Evolutionary conservation across 257 asterid genomes (phyloP), one percentile per base, ranked within the genome.

Genomic region (Avicennia marina): DNA sequence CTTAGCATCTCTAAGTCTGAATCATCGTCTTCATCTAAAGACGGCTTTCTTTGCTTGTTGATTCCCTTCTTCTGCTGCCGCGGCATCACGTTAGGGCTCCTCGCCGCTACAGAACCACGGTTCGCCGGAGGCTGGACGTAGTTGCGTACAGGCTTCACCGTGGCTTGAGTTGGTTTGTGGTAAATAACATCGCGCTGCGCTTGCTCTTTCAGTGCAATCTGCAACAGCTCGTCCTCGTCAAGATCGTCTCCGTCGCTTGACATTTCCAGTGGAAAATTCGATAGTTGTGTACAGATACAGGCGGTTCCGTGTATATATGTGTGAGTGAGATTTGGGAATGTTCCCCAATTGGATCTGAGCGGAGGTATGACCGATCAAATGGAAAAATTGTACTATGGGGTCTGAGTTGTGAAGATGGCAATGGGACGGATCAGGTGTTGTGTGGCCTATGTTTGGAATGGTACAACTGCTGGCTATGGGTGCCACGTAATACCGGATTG

Each of bases 1-100:
- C 98, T 91, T 66, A 91, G 82, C 94, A 91, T 62, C 75, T 91
- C 98, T 20, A 91, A 94, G 65, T 91, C 98, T 43, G 98, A 91
- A 70, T 91, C 98, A 18, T 91, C 96, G 53, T 88, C 96, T 36
- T 87, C 95, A 13, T 84, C 94, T 63, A 72, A 44, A 21, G 81
- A 40, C 45, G 58, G 73, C 36, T 69, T 75, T 56, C 69, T 70
- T 40, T 71, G 75, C 65, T 75, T 76, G 36, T 42, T 61, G 29
- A 2, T 4, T 55, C 68, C 78, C 73, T 73, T 73, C 70, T 72
- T 73, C 71, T 68, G 82, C 70, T 64, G 79, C 77, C 56, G 64
- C 79, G 60, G 18, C 69, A 44, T 71, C 21, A 66, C 53, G 46
- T 33, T 55, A 38, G 69, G 15, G 65, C 24, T 44, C 69, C 74